Evolutionary conservation across 2,329 filamentous ascomycete genomes (phyloP).

Genomic region (Diplodia intermedia): DNA sequence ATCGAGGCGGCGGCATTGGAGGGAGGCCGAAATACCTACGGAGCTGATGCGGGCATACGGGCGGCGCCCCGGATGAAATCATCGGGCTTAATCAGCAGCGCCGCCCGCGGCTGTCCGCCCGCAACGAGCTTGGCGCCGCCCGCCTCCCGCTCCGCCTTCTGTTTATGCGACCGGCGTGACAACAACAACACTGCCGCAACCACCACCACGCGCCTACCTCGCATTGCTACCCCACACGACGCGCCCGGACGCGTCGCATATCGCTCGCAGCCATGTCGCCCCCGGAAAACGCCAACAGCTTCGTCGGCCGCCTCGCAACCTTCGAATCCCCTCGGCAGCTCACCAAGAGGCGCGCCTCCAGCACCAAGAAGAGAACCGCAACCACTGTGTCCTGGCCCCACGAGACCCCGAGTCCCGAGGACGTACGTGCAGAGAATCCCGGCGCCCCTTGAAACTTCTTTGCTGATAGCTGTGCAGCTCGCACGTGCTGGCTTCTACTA

Average conservation of each 20-base stretch:
- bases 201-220: neutral
- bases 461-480: slow-evolving; percentile 63
- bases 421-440: slow-evolving; percentile 57
- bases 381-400: slow-evolving; percentile 77
- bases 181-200: slow-evolving; percentile 22
- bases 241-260: slow-evolving; percentile 23
- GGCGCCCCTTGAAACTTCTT: neutral
- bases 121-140: slow-evolving; percentile 25
- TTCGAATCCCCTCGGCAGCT: slow-evolving; percentile 72
- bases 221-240: slow-evolving; percentile 27
- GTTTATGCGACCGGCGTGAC: slow-evolving; percentile 10
- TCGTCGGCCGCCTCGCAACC: slow-evolving; percentile 78
- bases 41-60: slow-evolving; percentile 24
- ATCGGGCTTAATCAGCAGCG: neutral
- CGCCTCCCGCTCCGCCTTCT: slow-evolving; percentile 8
- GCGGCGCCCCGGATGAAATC: slow-evolving; percentile 12
- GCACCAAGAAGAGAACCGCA: slow-evolving; percentile 65
- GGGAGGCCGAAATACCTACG: slow-evolving; percentile 14
- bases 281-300: slow-evolving; percentile 64
- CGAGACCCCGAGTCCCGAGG: slow-evolving; percentile 67
- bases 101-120: neutral
- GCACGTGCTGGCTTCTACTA: slow-evolving; percentile 93
- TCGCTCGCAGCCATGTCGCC: slow-evolving; percentile 37
- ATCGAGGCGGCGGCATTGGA: slow-evolving; percentile 13
- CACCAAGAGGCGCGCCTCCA: slow-evolving; percentile 74